Evolutionary conservation across 1,284 basidiomycete genomes (phyloP).

Genomic region (Cryptococcus sp.): DNA sequence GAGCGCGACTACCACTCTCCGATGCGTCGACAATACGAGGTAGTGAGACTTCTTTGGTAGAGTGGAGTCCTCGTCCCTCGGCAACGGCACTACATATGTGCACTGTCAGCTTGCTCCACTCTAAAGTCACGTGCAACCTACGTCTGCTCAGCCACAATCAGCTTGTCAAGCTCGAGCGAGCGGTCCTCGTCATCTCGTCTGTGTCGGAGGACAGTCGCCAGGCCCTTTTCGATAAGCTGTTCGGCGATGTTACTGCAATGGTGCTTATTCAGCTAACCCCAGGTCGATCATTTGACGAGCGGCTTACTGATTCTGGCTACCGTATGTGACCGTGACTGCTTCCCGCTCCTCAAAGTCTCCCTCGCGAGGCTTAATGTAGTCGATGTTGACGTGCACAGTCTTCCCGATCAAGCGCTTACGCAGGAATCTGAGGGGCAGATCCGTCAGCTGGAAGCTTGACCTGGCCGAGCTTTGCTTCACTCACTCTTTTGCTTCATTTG

Average conservation of each 20-base stretch:
- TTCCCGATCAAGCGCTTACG: slow-evolving; percentile 90
- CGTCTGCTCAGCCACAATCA: slow-evolving; percentile 91
- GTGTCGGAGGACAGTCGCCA: slow-evolving; percentile 87
- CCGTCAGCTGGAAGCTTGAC: slow-evolving; percentile 3
- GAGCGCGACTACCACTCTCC: slow-evolving; percentile 75
- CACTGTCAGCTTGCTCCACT: not conserved
- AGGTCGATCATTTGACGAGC: slow-evolving; percentile 13
- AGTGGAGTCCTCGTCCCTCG: slow-evolving; percentile 86
- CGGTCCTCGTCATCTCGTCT: slow-evolving; percentile 93
- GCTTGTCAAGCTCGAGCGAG: slow-evolving; percentile 89
- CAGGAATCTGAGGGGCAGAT: slow-evolving; percentile 62
- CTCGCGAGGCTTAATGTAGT: slow-evolving; percentile 88
- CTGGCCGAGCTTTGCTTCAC: slow-evolving; percentile 24
- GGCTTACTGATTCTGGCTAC: slow-evolving; percentile 69
- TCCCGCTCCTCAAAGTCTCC: slow-evolving; percentile 92
- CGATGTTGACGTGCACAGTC: slow-evolving; percentile 75
- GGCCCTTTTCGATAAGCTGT: slow-evolving; percentile 87
- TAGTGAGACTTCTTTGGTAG: slow-evolving; percentile 75
- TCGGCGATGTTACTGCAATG: slow-evolving; percentile 84
- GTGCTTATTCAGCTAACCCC: not conserved
- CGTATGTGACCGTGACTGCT: slow-evolving; percentile 82
- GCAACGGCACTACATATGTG: slow-evolving; percentile 64
- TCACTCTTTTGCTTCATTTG: slow-evolving; percentile 80
- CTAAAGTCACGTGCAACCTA: slow-evolving; percentile 53
- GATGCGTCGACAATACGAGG: slow-evolving; percentile 83